Evolutionary conservation across 2,329 filamentous ascomycete species (phyloP), one percentile per base, ranked within the genome.

Genomic region (Chaetomiaceae sp.): DNA sequence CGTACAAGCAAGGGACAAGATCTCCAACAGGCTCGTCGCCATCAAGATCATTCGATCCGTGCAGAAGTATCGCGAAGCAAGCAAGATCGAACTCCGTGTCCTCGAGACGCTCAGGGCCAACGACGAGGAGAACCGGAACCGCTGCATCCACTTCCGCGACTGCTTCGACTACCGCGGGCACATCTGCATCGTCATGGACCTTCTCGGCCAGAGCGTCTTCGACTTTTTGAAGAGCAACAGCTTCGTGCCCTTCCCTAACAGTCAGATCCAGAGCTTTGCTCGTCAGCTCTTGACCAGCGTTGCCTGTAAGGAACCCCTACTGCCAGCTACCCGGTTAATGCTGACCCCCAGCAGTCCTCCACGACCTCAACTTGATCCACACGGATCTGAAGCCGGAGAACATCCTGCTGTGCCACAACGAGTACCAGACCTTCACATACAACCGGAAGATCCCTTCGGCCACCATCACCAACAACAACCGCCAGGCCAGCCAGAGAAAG

Each of bases 21-120:
- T 82, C 64, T 85, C 84, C 59, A 86, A 86, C 62, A 89, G 91
- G 68, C 68, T 78, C 5, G 95, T 95, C 36, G 94, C 94, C 31
- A 90, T 99, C 71, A 99, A 99, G 71, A 95, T 99, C 69, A 97
- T 99, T 61, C 87, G 94, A 62, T 96, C 94, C 1, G 94, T 99
- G 12, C 94, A 96, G 67, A 99, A 99, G 69, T 99, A 99, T 68
- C 87, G 94, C 43, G 94, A 99, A 72, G 94, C 94, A 33, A 95
- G 89, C 8, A 84, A 91, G 59, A 99, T 99, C 64, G 94, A 99
- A 69, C 77, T 99, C 33, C 84, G 94, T 56, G 94, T 99, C 4
- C 76, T 99, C 12, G 91, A 91, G 54, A 99, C 94, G 0, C 76
- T 99, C 43, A 88, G 91, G 61, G 88, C 88, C 39, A 97, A 97